phyloP scores from a whole-genome alignment of 2,329 filamentous ascomycete genomes.

The Penicillium sp. region DNA sequence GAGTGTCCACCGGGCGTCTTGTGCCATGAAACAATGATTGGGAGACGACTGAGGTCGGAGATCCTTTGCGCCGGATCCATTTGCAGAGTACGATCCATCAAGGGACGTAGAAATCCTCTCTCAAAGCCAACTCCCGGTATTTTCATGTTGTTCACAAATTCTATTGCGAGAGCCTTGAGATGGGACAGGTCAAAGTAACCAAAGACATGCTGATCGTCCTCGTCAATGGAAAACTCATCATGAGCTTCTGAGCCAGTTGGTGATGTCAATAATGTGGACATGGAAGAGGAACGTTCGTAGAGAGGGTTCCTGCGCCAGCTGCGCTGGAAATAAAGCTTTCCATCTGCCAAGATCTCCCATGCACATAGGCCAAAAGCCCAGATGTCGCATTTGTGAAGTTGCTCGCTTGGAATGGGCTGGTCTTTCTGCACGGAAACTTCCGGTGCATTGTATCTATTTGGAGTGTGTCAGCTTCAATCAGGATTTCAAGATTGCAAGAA shows the following conservation, averaged over 20 bases:
- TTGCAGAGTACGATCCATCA: slow-evolving; percentile 14
- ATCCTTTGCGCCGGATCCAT: slow-evolving; percentile 14
- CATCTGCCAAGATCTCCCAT: slow-evolving; percentile 25
- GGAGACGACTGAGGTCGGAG: slow-evolving; percentile 16
- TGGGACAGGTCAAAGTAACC: slow-evolving; percentile 16
- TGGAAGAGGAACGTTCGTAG: slow-evolving; percentile 5
- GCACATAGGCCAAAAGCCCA: slow-evolving; percentile 28
- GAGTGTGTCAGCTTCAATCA: not conserved
- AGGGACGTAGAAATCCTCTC: slow-evolving; percentile 19
- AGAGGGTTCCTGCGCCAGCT: slow-evolving; percentile 9
- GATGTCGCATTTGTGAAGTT: slow-evolving; percentile 28
- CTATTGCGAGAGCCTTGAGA: slow-evolving; percentile 7
- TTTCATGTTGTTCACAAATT: slow-evolving; percentile 14
- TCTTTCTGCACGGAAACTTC: slow-evolving; percentile 19
- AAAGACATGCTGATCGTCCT: slow-evolving; percentile 9
- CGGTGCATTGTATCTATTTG: slow-evolving; percentile 25
- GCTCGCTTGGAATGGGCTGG: slow-evolving; percentile 17
- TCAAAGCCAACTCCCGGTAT: slow-evolving; percentile 21
- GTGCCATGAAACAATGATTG: slow-evolving; percentile 20
- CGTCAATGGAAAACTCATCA: not conserved
- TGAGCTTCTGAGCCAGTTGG: not conserved
- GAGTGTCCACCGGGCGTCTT: slow-evolving; percentile 15
- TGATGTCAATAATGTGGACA: not conserved
- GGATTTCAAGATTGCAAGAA: not conserved
- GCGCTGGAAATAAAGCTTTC: slow-evolving; percentile 16